phyloP scores from a whole-genome alignment of 2,329 filamentous ascomycete species.

The Exophiala bonariae region DNA sequence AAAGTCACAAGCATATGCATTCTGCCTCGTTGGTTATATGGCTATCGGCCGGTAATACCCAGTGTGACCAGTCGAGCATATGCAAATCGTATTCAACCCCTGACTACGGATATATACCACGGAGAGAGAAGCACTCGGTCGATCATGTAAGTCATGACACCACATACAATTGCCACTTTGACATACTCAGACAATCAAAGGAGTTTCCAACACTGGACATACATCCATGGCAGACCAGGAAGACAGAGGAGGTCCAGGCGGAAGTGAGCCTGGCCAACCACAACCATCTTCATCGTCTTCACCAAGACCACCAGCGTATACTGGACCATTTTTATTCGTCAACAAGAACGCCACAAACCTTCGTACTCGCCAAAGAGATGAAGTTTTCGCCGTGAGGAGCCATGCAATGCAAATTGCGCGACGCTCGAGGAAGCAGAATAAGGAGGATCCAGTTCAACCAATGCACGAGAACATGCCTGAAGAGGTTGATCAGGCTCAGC shows the following conservation, averaged over 20 bases:
- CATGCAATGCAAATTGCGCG: constrained; percentile 18
- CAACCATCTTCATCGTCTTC: constrained; percentile 5
- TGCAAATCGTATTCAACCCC: too few species aligned
- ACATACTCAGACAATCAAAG: too few species aligned
- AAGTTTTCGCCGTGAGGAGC: constrained; percentile 15
- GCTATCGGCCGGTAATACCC: too few species aligned
- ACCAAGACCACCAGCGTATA: constrained; percentile 10
- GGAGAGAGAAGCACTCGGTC: too few species aligned
- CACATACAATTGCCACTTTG: too few species aligned
- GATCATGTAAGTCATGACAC: too few species aligned
- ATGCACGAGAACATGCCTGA: neutral
- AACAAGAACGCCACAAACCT: constrained; percentile 18
- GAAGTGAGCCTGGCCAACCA: neutral
- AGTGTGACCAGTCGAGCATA: too few species aligned
- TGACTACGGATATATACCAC: too few species aligned
- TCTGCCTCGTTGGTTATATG: too few species aligned
- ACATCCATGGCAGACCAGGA: constrained; percentile 4
- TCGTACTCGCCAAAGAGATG: constrained; percentile 10
- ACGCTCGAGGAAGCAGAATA: constrained; percentile 7
- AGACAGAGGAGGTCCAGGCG: neutral
- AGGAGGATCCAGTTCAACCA: neutral
- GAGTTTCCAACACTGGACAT: too few species aligned
- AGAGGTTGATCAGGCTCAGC: neutral
- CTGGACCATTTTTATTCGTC: constrained; percentile 14
- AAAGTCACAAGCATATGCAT: too few species aligned